Base-by-base conservation (phyloP, 495 filamentous ascomycete species). In the Friedmanniomyces simplex region DNA sequence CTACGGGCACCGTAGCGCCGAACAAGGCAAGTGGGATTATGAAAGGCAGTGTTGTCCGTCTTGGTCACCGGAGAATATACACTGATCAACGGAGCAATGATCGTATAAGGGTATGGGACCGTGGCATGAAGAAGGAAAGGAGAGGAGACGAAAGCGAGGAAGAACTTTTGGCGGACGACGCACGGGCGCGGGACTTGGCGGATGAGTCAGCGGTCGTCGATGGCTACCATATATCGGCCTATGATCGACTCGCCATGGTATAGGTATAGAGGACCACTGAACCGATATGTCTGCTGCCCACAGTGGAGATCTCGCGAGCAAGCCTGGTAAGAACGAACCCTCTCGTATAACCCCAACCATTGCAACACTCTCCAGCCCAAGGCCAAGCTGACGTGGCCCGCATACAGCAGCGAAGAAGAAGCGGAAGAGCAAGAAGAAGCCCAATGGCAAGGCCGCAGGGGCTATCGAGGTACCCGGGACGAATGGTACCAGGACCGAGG, bases 381-480 rank as follows among this genome's bases (percentile, higher is more conserved):
- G 20, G 22, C 2, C 2, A 10, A 18, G 62, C 62, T 64, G 54
- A 64, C 62, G 49, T 32, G 43, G 47, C 43, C 14, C 7, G 20
- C 24, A 20, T 21, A 24, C 3, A 59, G 59, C 62, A 42, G 61
- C 68, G 49, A 72, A 71, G 60, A 71, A 71, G 62, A 67, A 66
- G 57, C 68, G 60, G 63, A 71, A 66, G 58, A 67, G 63, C 62
- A 72, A 71, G 64, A 66, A 57, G 57, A 63, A 65, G 65, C 59
- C 50, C 49, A 52, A 54, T 56, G 65, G 50, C 45, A 68, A 66
- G 49, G 41, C 43, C 18, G 58, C 56, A 22, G 63, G 20, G 22
- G 51, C 12, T 12, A 59, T 34, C 1, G 62, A 65, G 46, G 20
- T 39, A 4, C 28, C 52, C 14, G 63, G 55, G 16, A 45, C 61